Base-by-base conservation (phyloP, 2,329 filamentous ascomycete species). In the Sporothrix variecibatus region DNA sequence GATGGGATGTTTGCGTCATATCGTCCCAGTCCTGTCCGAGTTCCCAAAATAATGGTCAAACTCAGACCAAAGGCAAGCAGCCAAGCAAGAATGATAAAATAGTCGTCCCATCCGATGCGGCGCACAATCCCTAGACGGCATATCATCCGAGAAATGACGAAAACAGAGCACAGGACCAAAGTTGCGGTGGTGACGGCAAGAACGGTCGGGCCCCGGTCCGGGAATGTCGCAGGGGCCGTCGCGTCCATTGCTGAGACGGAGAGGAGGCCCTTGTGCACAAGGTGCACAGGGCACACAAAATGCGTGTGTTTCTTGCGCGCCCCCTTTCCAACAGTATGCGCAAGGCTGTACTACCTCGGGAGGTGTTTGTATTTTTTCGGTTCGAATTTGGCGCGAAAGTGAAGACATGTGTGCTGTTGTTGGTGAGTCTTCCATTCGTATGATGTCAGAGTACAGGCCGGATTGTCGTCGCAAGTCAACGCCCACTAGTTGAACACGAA, bases 1-100 rank as follows among this genome's bases (percentile, higher is more conserved):
- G 78, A 64, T 0, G 84, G 81, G 43, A 94, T 90, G 78, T 94
- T 81, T 1, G 75, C 78, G 79, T 94, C 91, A 78, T 92, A 88
- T 69, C 87, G 86, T n/a, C 93, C 93, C 8, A 94, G 85, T 2
- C 93, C 93, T 75, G 87, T 88, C 53, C 83, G 84, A 5, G 89
- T 87, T 43, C 89, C 91, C 76, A 88, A 87, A 79, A 89, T 88
- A 76, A 94, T 92, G 56, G 90, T 86, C 75, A 92, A 88, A 26
- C 89, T 90, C 53, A 94, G 83, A 49, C 89, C 92, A 76, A 93
- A 88, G 53, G 91, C 88, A 65, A 94, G 81, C 15, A 90, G 78
- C 95, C 94, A 97, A 73, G 94, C 94, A 56, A 93, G 77, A 12
- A 94, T 82, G 82, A 97, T 96, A 78, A 93, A 89, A 82, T 91